Evolutionary conservation across 2,329 filamentous ascomycete species (phyloP).

Genomic region (Ophiostoma montium): DNA sequence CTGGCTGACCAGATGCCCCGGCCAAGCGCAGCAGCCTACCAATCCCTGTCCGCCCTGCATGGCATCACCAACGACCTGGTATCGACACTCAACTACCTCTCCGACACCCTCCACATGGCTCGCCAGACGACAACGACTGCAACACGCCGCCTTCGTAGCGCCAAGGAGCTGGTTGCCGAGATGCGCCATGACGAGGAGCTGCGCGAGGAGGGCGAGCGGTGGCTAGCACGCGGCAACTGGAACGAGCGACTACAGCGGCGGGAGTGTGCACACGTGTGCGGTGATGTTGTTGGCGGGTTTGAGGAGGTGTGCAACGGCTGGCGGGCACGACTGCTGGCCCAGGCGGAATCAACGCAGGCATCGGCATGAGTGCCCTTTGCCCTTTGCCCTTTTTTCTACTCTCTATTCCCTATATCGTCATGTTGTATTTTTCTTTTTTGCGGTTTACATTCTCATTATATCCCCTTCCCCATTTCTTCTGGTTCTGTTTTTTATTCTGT

Average conservation of each 20-base stretch:
- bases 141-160: conserved; percentile 62
- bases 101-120: conserved; percentile 88
- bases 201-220: conserved; percentile 67
- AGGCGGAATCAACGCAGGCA: conserved; percentile 36
- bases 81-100: conserved; percentile 69
- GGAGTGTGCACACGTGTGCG: conserved; percentile 72
- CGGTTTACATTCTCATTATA: neutral
- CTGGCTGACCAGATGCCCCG: conserved; percentile 54
- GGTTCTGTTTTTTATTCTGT: conserved; percentile 13
- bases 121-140: conserved; percentile 77
- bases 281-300: conserved; percentile 81
- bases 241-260: conserved; percentile 58
- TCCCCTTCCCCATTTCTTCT: neutral
- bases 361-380: conserved; percentile 13
- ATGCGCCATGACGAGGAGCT: conserved; percentile 72
- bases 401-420: conserved; percentile 19
- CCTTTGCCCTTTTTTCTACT: conserved; percentile 19
- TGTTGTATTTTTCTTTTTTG: conserved; percentile 15
- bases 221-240: conserved; percentile 75
- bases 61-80: conserved; percentile 59
- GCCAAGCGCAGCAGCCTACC: conserved; percentile 45
- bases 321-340: conserved; percentile 59
- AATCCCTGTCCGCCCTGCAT: conserved; percentile 54
- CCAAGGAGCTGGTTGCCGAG: conserved; percentile 74
- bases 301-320: conserved; percentile 79